A percentile compares a stretch with the other conserved stretches of the same genome.
phyloP scores from a whole-genome alignment of 2,329 filamentous ascomycete genomes.

The Didymella arachidicola region DNA sequence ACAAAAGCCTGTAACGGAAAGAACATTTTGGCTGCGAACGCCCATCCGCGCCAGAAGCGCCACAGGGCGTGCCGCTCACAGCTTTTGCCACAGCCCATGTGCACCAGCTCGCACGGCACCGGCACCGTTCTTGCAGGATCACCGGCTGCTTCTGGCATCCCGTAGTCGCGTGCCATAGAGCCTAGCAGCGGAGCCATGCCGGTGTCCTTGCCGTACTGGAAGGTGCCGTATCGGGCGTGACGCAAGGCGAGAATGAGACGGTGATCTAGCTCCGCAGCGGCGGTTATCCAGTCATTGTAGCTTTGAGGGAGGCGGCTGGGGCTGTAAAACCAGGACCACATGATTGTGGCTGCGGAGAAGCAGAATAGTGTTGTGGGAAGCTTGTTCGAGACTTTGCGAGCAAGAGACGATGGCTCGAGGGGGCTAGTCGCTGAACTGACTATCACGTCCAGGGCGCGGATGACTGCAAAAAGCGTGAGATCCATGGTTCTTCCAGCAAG shows the following conservation, averaged over 20 bases:
- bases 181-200: conserved; percentile 73
- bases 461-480: conserved; percentile 78
- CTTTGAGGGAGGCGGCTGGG: conserved; percentile 73
- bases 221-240: conserved; percentile 67
- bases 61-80: conserved; percentile 77
- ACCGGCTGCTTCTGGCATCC: conserved; percentile 73
- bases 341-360: conserved; percentile 75
- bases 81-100: conserved; percentile 76
- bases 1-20: conserved; percentile 71
- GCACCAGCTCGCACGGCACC: conserved; percentile 83
- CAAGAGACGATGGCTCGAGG: conserved; percentile 5
- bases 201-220: conserved; percentile 77
- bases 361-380: conserved; percentile 77
- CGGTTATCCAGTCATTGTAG: conserved; percentile 84
- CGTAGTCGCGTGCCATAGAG: conserved; percentile 75
- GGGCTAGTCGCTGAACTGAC: conserved; percentile 44
- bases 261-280: conserved; percentile 75
- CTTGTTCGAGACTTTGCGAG: conserved; percentile 47
- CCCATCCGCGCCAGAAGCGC: conserved; percentile 73
- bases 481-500: conserved; percentile 79
- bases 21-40: conserved; percentile 78
- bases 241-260: conserved; percentile 79
- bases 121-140: conserved; percentile 74
- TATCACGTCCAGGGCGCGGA: conserved; percentile 75
- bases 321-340: conserved; percentile 88